Evolutionary conservation across 257 asterid genomes (phyloP).

Genomic region (Rauvolfia tetraphylla): DNA sequence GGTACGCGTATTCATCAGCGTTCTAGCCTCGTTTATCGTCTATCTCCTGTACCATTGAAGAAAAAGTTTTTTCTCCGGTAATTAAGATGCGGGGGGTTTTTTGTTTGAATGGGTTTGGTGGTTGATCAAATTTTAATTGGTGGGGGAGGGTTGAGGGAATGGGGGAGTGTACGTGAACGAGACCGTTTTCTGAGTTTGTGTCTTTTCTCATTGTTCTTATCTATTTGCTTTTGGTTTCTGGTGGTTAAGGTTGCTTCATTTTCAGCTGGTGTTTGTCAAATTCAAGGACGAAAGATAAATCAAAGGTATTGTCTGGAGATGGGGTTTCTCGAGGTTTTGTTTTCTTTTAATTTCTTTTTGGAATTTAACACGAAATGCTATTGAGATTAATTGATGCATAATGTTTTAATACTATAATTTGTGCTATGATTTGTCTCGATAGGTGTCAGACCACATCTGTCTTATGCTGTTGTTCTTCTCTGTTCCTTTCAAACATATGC

Average conservation of each 20-base stretch:
- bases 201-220: background rate
- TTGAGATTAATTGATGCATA: background rate
- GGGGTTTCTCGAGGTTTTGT: background rate
- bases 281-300: background rate
- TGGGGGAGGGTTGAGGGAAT: too few species aligned
- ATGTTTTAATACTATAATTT: background rate
- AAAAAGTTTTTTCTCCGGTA: background rate
- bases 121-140: background rate
- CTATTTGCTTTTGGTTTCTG: constrained; percentile 18
- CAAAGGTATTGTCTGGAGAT: constrained; percentile 8
- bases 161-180: constrained; percentile 2
- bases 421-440: background rate
- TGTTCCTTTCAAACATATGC: background rate
- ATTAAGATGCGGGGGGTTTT: constrained; percentile 8
- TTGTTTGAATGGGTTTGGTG: constrained; percentile 15
- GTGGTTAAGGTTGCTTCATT: background rate
- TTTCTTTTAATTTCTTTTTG: background rate
- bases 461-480: background rate
- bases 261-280: constrained; percentile 9
- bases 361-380: background rate
- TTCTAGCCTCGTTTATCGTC: constrained; percentile 15
- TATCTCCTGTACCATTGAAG: constrained; percentile 22
- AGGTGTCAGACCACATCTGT: background rate
- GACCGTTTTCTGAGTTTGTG: background rate
- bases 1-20: constrained; percentile 33